Evolutionary conservation across 1,284 basidiomycete genomes (phyloP), one percentile per base, ranked within the genome.

Genomic region (Ustilago xerochloae): DNA sequence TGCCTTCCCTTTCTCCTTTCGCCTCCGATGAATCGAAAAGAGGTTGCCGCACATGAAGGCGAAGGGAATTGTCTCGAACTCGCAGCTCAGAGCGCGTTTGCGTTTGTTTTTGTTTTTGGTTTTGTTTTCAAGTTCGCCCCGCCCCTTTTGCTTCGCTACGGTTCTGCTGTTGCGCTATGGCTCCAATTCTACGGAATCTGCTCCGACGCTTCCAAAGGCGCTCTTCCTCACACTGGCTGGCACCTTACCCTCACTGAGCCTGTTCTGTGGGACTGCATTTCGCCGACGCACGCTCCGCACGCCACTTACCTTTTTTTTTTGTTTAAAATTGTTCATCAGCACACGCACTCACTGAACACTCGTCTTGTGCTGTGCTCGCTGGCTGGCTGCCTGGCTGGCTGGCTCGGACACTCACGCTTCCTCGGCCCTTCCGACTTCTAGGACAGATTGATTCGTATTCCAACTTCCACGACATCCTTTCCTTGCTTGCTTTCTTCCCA

Each of bases 211-310:
- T n/a, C n/a, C n/a, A n/a, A n/a, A n/a, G n/a, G n/a, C 47, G 29
- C 20, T 49, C 30, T 22, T 48, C 28, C 13, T 33, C 13, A 12
- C n/a, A n/a, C n/a, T n/a, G n/a, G n/a, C n/a, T n/a, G n/a, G n/a
- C n/a, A n/a, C n/a, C n/a, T n/a, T n/a, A n/a, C n/a, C n/a, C n/a
- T n/a, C n/a, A n/a, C n/a, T n/a, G n/a, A n/a, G n/a, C n/a, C n/a
- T n/a, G n/a, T 3, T 20, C 20, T 22, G 18, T 7, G 35, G 24
- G 16, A 39, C 38, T 39, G 38, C 32, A 50, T 36, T 50, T 50
- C 48, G 24, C 33, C 48, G 48, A 50, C 33, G 49, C 35, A 36
- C 49, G 22, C 49, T 30, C 22, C 49, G 28, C 22, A 33, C 49
- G 49, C 49, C 49, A 36, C 36, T 43, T 39, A 39, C n/a, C 12